Evolutionary conservation across 768 basidiomycete species (phyloP), one percentile per base, ranked within the genome.

Genomic region (Nidularia sp.): DNA sequence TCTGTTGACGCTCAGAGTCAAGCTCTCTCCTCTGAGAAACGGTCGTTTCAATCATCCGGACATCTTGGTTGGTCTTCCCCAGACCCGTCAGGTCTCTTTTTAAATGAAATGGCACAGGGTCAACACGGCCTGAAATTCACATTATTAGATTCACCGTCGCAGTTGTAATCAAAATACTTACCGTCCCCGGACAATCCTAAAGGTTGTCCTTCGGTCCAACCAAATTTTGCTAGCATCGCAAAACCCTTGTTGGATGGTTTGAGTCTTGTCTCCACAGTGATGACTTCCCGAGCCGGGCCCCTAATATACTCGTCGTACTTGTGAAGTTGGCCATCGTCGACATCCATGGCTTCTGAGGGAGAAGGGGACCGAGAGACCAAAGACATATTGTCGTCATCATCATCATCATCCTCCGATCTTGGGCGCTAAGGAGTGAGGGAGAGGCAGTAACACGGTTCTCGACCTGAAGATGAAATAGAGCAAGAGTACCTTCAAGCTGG

Each of bases 221-320:
- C 91, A 49, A 93, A 78, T 68, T 86, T 92, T 33, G 84, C 78
- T 1, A 93, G 80, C 74, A 93, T 78, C 6, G 80, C 74, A 63
- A 91, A 92, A 9, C 91, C 91, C 60, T 85, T 88, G 68, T 93
- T 93, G 35, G 81, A 78, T 41, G 79, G 75, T 63, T 87, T 86
- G 60, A 93, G 84, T 65, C 77, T 90, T 41, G 89, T 92, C 48
- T 93, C 86, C 50, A 92, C 81, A 6, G 91, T 92, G 55, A 92
- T 78, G 57, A 83, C 75, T 61, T 93, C 90, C 33, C 72, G 78
- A 46, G 72, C 72, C 4, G 72, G 61, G 6, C 76, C 74, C 32
- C 65, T 70, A 48, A 79, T 66, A 62, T 83, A 79, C 62, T 88
- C 85, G 57, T 90, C 86, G 62, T 88, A 88, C 59, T 82, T 83